Conservation (phyloP, 768 basidiomycete genomes). For the Pholiota molesta region DNA sequence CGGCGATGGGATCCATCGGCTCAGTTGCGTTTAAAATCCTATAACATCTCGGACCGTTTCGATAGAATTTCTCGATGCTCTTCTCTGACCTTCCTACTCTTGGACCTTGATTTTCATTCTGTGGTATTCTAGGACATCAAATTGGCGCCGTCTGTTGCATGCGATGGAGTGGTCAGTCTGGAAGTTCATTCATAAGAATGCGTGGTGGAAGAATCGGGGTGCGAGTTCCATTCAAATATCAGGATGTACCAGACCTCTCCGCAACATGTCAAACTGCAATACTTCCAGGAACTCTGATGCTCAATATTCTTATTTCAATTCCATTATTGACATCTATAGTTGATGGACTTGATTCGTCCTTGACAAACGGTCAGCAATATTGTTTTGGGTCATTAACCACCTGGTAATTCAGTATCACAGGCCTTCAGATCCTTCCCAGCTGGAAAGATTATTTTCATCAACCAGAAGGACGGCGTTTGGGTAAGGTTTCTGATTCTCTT, state of each 20-base stretch:
- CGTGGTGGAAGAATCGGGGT: conserved; percentile 68
- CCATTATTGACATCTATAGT: conserved; percentile 64
- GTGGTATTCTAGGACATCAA: not conserved
- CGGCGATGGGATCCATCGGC: not conserved
- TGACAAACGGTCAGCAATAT: conserved; percentile 47
- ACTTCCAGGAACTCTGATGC: conserved; percentile 52
- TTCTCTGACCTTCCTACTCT: not conserved
- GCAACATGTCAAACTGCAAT: not conserved
- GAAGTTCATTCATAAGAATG: conserved; percentile 59
- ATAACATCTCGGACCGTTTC: not conserved
- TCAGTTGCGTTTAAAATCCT: not conserved
- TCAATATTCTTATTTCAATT: conserved; percentile 60
- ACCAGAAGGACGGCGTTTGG: conserved; percentile 53
- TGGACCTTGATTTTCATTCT: not conserved
- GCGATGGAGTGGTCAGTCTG: conserved; percentile 40
- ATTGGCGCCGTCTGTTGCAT: not conserved
- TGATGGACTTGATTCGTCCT: conserved; percentile 70
- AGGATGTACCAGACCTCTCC: not conserved
- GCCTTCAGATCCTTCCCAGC: conserved; percentile 65
- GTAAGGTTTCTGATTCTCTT: conserved; percentile 27
- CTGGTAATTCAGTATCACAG: conserved; percentile 33
- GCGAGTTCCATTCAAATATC: conserved; percentile 11
- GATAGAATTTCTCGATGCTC: not conserved
- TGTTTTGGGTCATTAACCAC: not conserved
- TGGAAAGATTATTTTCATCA: conserved; percentile 60